Conservation (phyloP, 75 land plant species). For the Cupressus sempervirens region DNA sequence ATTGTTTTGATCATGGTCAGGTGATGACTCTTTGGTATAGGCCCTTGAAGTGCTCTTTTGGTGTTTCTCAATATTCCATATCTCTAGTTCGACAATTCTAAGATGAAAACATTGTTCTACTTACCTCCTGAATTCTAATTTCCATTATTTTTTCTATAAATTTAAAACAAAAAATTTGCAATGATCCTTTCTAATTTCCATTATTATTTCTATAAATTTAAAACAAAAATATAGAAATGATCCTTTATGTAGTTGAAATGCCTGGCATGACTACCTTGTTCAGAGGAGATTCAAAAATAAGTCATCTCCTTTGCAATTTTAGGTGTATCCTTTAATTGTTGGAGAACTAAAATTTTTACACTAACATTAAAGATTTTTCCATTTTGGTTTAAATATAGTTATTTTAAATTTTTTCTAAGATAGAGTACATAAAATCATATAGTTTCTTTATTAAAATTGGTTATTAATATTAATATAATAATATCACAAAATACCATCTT, state of each 20-base stretch:
- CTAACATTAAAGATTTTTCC: not conserved
- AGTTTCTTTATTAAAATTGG: too few species aligned
- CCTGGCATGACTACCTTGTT: slow-evolving; percentile 20
- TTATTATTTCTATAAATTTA: not conserved
- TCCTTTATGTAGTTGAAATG: slow-evolving; percentile 26
- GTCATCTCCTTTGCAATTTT: slow-evolving; percentile 32
- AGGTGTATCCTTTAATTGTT: slow-evolving; percentile 11
- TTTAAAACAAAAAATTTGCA: too few species aligned
- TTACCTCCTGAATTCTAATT: not conserved
- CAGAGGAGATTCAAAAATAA: slow-evolving; percentile 36
- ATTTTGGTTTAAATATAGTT: not conserved
- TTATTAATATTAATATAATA: too few species aligned
- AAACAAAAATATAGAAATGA: not conserved
- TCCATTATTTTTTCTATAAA: too few species aligned
- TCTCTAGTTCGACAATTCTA: too few species aligned
- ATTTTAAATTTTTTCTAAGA: too few species aligned
- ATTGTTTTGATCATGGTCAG: too few species aligned
- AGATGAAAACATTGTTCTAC: not conserved
- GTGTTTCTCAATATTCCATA: too few species aligned
- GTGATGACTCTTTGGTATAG: too few species aligned
- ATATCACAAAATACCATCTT: not conserved
- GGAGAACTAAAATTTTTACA: not conserved
- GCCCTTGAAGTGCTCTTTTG: too few species aligned
- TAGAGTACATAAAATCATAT: too few species aligned
- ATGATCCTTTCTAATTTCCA: too few species aligned